Conservation (phyloP, 2,329 filamentous ascomycete species). For the Bertia moriformis region DNA sequence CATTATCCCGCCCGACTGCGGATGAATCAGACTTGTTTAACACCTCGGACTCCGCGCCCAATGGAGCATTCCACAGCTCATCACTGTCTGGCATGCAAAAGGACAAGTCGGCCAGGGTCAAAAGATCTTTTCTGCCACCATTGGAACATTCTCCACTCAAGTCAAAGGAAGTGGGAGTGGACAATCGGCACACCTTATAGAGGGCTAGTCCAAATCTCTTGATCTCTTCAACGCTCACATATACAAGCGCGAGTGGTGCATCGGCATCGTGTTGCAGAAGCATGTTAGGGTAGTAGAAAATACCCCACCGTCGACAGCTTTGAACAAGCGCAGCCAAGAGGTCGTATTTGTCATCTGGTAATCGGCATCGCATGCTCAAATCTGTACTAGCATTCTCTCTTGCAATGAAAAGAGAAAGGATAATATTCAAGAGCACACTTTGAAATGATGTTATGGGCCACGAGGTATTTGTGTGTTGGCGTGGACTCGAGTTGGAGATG, state of each 20-base stretch:
- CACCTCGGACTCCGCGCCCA: neutral
- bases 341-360: neutral
- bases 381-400: neutral
- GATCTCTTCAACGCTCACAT: neutral
- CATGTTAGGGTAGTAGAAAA: neutral
- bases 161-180: no score
- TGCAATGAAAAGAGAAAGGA: neutral
- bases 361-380: neutral
- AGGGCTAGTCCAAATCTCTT: neutral
- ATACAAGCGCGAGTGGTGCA: neutral
- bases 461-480: neutral
- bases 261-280: neutral
- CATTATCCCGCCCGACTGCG: neutral
- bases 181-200: neutral
- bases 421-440: neutral
- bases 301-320: neutral
- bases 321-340: neutral
- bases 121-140: neutral
- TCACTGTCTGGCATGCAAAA: neutral
- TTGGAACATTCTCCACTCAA: no score
- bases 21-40: neutral
- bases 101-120: neutral
- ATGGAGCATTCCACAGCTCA: neutral
- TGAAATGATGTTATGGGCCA: neutral
- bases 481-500: neutral